Evolutionary conservation across 202 grass and related monocot genomes (phyloP).

Genomic region (Schoenoplectus tabernaemontani): DNA sequence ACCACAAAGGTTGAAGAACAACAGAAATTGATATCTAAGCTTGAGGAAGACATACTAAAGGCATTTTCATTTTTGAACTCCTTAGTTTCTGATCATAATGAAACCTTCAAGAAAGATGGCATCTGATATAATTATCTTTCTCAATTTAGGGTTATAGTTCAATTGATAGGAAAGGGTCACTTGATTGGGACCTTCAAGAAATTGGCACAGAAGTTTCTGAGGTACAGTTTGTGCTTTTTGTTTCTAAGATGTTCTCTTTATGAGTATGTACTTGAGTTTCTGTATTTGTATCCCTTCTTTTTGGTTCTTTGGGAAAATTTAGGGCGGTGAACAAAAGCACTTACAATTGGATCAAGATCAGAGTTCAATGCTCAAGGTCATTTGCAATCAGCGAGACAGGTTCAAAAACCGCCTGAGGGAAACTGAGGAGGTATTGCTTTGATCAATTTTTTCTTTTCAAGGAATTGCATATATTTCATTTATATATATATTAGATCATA

Average conservation of each 20-base stretch:
- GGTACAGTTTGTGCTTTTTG: conserved; percentile 35
- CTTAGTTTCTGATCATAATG: conserved; percentile 14
- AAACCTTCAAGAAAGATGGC: not conserved
- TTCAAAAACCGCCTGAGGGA: conserved; percentile 79
- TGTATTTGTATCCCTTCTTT: not conserved
- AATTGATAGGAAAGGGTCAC: conserved; percentile 60
- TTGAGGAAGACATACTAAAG: conserved; percentile 98
- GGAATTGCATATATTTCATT: not conserved
- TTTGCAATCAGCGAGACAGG: conserved; percentile 97
- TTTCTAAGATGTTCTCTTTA: conserved; percentile 9
- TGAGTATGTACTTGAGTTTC: not conserved
- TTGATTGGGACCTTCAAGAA: conserved; percentile 99
- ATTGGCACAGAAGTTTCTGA: conserved; percentile 78
- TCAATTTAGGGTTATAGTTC: conserved; percentile 71
- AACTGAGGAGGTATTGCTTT: conserved; percentile 61
- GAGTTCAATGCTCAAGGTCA: conserved; percentile 99
- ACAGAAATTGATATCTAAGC: conserved; percentile 86
- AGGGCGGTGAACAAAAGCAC: conserved; percentile 81
- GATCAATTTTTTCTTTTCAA: conserved; percentile 6
- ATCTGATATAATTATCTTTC: conserved; percentile 2
- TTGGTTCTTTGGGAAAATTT: conserved; percentile 21
- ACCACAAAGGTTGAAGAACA: conserved; percentile 84
- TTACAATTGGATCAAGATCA: conserved; percentile 77
- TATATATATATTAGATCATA: conserved; percentile 10
- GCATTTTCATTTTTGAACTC: conserved; percentile 33